Evolutionary conservation across 2,329 filamentous ascomycete species (phyloP), one percentile per base, ranked within the genome.

Genomic region (Thermoascus crustaceus): DNA sequence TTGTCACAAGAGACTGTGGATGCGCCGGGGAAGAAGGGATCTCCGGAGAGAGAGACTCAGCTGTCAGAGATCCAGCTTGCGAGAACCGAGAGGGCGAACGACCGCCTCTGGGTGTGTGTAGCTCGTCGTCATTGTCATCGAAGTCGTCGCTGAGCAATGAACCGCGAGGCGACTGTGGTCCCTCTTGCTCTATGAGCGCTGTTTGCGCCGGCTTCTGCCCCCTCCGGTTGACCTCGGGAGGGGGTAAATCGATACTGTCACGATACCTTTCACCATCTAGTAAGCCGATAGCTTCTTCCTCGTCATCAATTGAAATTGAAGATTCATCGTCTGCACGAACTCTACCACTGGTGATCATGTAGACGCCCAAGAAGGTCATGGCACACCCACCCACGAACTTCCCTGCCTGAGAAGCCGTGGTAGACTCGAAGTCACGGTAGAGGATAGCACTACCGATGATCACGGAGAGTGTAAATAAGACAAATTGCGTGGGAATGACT

Each of bases 401-500:
- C 38, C 69, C 66, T 2, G 85, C 84, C 50, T 85, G 83, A 31
- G 78, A 72, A 19, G 72, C 63, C 0, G 79, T 83, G 5, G 85
- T 84, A 26, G 82, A 80, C 58, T 96, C 85, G 52, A 98, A 98
- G 58, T 98, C 91, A 32, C 89, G 80, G 57, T 96, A 98, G 4
- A 98, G 66, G 6, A 98, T 73, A 1, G 89, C 89, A 51, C 88
- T 95, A 38, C 91, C 91, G 34, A 94, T 72, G 48, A 98, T 96
- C 43, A 96, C 91, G 4, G 85, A 94, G 5, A 98, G 71, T 0
- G 91, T 98, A 59, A 98, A 98, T 44, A 93, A 76, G 32, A 98
- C 91, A 50, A 98, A 98, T 54, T 98, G 91, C 9, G 91, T 91
- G 0, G 91, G 91, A 44, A 98, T 98, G 48, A 98, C 91, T 58